Base-by-base conservation (phyloP, 331 rosid genomes). In the Arachis monticola region DNA sequence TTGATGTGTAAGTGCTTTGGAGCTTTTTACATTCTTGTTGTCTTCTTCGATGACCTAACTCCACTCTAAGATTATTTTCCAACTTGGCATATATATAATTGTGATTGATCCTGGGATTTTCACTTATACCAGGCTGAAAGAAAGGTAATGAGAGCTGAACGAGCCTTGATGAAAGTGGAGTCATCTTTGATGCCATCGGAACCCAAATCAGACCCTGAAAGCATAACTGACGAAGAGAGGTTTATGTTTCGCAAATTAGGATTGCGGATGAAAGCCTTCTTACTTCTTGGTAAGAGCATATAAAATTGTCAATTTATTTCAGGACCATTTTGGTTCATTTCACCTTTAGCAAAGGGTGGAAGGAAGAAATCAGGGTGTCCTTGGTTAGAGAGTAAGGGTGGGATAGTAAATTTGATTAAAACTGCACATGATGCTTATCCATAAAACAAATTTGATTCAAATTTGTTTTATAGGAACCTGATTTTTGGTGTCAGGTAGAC, bases 221-320 rank as follows among this genome's bases (percentile, higher is more conserved):
- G 97, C 86, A 87, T 94, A 83, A 87, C 93, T 60, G 97, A 91
- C 13, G 99, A 94, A 81, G 99, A 94, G 92, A 91, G 99, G 74
- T 94, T 91, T 80, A 94, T 94, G 97, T 94, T 94, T 85, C 96
- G 92, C 79, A 94, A 94, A 87, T 85, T 94, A 76, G 99, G 99
- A 57, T 79, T 94, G 87, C 83, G 90, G 78, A 94, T 94, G 99
- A 94, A 92, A 82, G 99, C 99, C 80, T 94, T 91, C 89, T 86
- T 94, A 86, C 96, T 91, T 72, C 91, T 94, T 7, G 99, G 99
- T 94, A 91, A 41, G 79, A 57, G 74, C 22, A 17, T 17, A 17
- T 17, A 48, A 60, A 46, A 3, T 11, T 7, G n/a, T 55, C 22
- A 17, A 17, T 17, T 17, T 17, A 17, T 17, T 17, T 17, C 22